phyloP scores from a whole-genome alignment of 202 grass and related monocot genomes.

The Bolboschoenoplectus hybrid region DNA sequence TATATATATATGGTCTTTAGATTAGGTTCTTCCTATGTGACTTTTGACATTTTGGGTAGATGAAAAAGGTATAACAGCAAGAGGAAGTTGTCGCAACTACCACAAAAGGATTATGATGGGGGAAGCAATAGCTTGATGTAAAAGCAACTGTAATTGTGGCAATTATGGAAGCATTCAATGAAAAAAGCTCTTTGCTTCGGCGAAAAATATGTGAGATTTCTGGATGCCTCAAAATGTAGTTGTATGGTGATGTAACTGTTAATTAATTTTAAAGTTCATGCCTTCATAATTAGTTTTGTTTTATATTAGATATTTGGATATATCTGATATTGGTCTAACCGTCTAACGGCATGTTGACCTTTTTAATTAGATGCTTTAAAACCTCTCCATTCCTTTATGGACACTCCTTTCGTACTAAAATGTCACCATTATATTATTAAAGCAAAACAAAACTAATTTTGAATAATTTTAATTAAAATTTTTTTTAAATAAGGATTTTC shows the following conservation, averaged over 20 bases:
- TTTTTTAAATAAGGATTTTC: too few relatives aligned
- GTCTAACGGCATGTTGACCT: constrained; percentile 8
- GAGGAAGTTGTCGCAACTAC: constrained; percentile 36
- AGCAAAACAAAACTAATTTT: too few relatives aligned
- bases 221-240: constrained; percentile 33
- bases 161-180: constrained; percentile 35
- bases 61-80: constrained; percentile 6
- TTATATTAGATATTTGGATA: constrained; percentile 14
- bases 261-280: background rate
- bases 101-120: background rate
- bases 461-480: too few relatives aligned
- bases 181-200: background rate
- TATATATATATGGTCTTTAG: background rate
- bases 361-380: background rate
- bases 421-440: too few relatives aligned
- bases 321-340: constrained; percentile 23
- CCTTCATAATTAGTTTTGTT: background rate
- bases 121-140: background rate
- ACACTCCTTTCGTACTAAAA: too few relatives aligned
- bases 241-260: background rate
- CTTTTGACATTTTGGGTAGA: background rate
- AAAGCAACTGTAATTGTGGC: constrained; percentile 35
- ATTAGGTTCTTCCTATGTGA: constrained; percentile 20
- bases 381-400: too few relatives aligned
- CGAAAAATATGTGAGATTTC: background rate